Base-by-base conservation (phyloP, 495 filamentous ascomycete genomes). In the Rostrohypoxylon terebratum region DNA sequence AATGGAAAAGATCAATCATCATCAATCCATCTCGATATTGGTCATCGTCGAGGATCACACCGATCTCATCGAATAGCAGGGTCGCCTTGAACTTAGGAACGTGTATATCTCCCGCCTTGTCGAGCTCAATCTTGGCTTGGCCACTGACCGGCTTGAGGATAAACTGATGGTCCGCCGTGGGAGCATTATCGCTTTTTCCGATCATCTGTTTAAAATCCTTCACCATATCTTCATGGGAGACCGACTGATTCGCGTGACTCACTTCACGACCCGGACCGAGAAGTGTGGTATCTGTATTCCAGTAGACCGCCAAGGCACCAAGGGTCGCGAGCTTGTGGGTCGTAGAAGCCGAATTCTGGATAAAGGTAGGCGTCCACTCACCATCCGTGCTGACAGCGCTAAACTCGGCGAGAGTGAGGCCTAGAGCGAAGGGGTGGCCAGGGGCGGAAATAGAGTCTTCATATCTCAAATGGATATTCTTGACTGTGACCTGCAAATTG, bases 1-100 rank as follows among this genome's bases (percentile, higher is more conserved):
- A 98, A 80, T 99, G 96, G 83, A 99, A 98, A 4, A 98, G 87
- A 77, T 99, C 96, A 7, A 97, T 91, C 83, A 99, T 92, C 96
- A 98, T 98, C 63, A 99, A 82, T 0, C 90, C 92, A 83, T 99
- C 96, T 21, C 96, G 92, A 76, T 99, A 99, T 77, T 99, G 96
- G 68, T 98, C 89, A 69, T 98, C 94, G 77, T 99, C 96, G 16
- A 99, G 84, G 16, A 98, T 91, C 57, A 99, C 92, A 25, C 96
- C 94, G 28, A 99, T 93, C 77, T 99, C 96, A 74, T 99, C 93
- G 74, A 99, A 99, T 8, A 97, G 83, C 25, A 99, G 81, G 21
- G 89, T 90, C 16, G 96, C 92, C 81, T 97, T 98, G 82, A 97
- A 90, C 75, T 94, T 94, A 10, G 96, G 93, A 44, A 89, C 84